Evolutionary conservation across 305 asterid genomes (phyloP), one percentile per base, ranked within the genome.

Genomic region (Fraxinus platypoda): DNA sequence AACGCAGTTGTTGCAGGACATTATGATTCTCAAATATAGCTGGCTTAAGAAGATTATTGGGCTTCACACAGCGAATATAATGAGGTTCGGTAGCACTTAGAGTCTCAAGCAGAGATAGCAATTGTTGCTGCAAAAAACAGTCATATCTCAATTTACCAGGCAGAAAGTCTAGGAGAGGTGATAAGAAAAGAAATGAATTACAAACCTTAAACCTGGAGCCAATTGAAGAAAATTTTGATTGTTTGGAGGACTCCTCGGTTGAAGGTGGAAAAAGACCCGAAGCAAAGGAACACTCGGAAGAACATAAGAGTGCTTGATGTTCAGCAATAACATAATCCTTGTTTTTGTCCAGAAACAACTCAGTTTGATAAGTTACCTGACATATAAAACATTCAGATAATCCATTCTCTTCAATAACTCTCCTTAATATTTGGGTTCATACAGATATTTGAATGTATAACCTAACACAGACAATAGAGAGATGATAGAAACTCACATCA

Each of bases 31-130:
- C 99, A 86, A 97, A 95, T 78, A 97, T 93, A 68, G 97, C 91
- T 43, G 99, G 99, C 90, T 93, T 97, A n/a, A 97, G 95, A 85
- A 95, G 93, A 92, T 95, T 95, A 87, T 97, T 97, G 74, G 99
- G 99, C 94, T 97, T 91, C 62, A 91, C 93, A 84, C 94, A 91
- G 33, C 94, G 93, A 64, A 91, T 90, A 77, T 91, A 91, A 85
- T 91, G 94, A 82, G 93, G 94, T 78, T 91, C 95, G 1, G 95
- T 91, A 13, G 90, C 86, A 79, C 75, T 91, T 49, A 90, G 86
- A 81, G 92, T 91, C 85, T 91, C 95, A 62, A 91, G 95, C 84
- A 90, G 81, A 70, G 92, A 76, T 88, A 85, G 90, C 86, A 91
- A 80, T 91, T 91, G 95, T 94, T 91, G 99, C 99, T 97, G 97